Conservation (phyloP, 2,329 filamentous ascomycete genomes). For the Trichoderma endophyticum region DNA sequence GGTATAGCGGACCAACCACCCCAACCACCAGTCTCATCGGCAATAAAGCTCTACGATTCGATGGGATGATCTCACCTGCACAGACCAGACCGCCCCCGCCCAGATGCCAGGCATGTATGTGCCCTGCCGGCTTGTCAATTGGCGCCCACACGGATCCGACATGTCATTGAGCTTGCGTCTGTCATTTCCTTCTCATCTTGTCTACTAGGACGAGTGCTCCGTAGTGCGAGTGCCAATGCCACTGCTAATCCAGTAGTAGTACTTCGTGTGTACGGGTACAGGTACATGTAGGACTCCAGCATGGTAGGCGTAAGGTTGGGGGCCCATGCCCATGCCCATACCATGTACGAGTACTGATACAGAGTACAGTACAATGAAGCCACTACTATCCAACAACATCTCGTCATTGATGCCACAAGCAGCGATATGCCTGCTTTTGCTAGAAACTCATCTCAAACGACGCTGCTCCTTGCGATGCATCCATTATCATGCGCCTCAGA, state of each 20-base stretch:
- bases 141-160: background rate
- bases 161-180: background rate
- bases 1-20: constrained; percentile 1
- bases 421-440: background rate
- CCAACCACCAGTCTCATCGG: constrained; percentile 11
- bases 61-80: constrained; percentile 16
- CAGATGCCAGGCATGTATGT: constrained; percentile 4
- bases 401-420: background rate
- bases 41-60: constrained; percentile 8
- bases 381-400: background rate
- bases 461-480: background rate
- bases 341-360: background rate
- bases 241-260: background rate
- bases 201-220: background rate
- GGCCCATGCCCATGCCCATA: background rate
- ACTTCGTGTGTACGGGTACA: background rate
- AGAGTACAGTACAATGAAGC: background rate
- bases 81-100: constrained; percentile 13
- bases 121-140: background rate
- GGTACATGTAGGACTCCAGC: background rate
- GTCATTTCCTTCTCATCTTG: background rate
- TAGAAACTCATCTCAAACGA: background rate
- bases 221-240: background rate
- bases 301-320: background rate
- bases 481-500: background rate